Evolutionary conservation across 441 rosid species (phyloP), one percentile per base, ranked within the genome.

Genomic region (Gossypium schwendimanii): DNA sequence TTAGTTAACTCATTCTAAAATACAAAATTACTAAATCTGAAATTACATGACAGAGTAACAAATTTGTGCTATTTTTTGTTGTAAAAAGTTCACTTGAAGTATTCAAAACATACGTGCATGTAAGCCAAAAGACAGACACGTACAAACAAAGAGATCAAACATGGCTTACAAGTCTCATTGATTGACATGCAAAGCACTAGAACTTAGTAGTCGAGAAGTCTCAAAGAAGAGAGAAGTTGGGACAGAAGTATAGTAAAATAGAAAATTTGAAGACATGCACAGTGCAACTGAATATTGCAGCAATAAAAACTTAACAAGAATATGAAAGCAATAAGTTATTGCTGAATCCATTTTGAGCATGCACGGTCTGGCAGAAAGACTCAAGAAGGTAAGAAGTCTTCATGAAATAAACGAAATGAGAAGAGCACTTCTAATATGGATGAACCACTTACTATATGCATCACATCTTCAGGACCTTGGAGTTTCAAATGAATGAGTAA

Each of bases 141-240:
- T 2, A 41, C 28, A 63, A 41, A 41, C 69, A 63, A 63, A 63
- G 15, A 23, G 18, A 18, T 36, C 44, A 36, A 26, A 61, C 63
- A 63, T 50, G 15, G 17, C 15, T 44, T 50, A 69, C 2, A 54
- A 44, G 23, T 33, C 23, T 26, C 6, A 17, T 59, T 41, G 23
- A 54, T 24, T 41, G 18, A 53, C 71, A 70, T 31, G 64, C 24
- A 41, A 70, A 62, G 23, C 36, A 53, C 36, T 75, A 63, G 45
- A 17, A 54, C 23, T 73, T 33, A 61, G 26, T 11, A 26, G 20
- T 33, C 8, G 17, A 63, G 3, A 59, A 62, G 49, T 62, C 66
- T 44, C 12, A 24, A 36, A 18, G 24, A 39, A 52, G 39, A 69
- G 21, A 18, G 36, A 7, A 41, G 55, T 45, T 65, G 8, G 3